Percentiles rank a stretch among this genome's conserved stretches.
Evolutionary conservation across 2,329 filamentous ascomycete species (phyloP).

Genomic region (Dactylellina cionopaga): DNA sequence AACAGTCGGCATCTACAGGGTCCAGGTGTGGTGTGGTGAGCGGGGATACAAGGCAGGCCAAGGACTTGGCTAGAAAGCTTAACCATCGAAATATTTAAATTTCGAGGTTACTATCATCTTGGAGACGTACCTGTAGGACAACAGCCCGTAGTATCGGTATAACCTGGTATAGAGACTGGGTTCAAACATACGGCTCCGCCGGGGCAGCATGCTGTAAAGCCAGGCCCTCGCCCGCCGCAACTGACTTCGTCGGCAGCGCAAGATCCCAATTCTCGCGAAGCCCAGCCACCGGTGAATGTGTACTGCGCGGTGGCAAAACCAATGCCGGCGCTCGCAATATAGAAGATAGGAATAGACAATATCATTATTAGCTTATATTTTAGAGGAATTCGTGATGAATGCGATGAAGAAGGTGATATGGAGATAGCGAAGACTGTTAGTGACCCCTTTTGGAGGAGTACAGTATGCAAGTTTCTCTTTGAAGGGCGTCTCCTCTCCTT

Average conservation of each 20-base stretch:
- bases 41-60: neutral
- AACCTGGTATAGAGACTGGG: neutral
- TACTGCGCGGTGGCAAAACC: neutral
- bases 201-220: constrained; percentile 13
- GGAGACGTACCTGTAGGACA: constrained; percentile 3
- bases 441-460: no score
- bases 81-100: neutral
- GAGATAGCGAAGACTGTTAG: no score
- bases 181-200: neutral
- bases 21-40: no score
- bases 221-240: neutral
- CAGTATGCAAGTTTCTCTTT: no score
- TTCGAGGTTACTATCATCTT: no score
- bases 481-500: no score
- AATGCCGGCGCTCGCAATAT: neutral
- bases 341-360: neutral
- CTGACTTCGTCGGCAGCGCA: neutral
- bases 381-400: neutral
- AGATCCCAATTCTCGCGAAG: neutral
- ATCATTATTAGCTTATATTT: neutral
- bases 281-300: neutral
- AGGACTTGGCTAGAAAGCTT: neutral
- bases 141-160: constrained; percentile 6
- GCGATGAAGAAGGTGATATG: no score
- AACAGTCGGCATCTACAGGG: neutral